These are phyloP conservation scores for Auriculariales sp. DNA, from an alignment of 768 basidiomycete species.

Conservation along the genomic window DNA sequence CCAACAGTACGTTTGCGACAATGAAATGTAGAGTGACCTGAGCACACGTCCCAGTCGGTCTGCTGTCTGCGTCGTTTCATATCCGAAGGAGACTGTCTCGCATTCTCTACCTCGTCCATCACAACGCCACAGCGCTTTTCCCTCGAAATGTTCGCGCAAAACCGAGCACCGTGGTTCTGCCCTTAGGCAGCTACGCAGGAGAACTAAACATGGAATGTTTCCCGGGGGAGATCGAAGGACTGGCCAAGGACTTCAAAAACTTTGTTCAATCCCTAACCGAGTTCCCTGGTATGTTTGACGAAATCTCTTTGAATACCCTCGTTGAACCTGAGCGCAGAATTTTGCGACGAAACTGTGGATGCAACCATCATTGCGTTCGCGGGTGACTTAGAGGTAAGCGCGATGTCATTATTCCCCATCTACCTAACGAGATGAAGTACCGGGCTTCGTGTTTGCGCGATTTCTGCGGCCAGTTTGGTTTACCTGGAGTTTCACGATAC, in stretches of 20 bases:
- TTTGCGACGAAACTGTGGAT: conserved; percentile 50
- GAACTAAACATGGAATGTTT: conserved; percentile 49
- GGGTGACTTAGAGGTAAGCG: conserved; percentile 48
- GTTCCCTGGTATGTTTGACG: conserved; percentile 67
- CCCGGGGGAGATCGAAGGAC: conserved; percentile 43
- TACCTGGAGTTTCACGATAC: conserved; percentile 57
- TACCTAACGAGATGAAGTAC: conserved; percentile 43
- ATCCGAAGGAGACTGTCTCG: conserved; percentile 58
- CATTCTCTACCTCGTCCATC: conserved; percentile 53
- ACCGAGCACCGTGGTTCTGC: too few relatives aligned
- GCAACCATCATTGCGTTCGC: conserved; percentile 52
- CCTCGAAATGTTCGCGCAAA: conserved; percentile 50
- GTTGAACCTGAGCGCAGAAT: too few relatives aligned
- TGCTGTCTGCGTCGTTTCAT: conserved; percentile 58
- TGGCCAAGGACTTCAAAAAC: conserved; percentile 51
- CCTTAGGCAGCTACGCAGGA: too few relatives aligned
- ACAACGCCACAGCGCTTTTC: conserved; percentile 66
- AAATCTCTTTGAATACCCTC: not conserved
- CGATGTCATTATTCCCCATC: too few relatives aligned
- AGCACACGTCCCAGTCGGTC: too few relatives aligned
- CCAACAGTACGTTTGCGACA: too few relatives aligned
- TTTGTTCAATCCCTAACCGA: conserved; percentile 62
- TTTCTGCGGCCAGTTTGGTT: conserved; percentile 58
- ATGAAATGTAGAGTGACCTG: too few relatives aligned
- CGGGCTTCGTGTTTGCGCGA: conserved; percentile 60